phyloP scores from a whole-genome alignment of 176 grass and related monocot genomes.

The Aegilops sharonensis region DNA sequence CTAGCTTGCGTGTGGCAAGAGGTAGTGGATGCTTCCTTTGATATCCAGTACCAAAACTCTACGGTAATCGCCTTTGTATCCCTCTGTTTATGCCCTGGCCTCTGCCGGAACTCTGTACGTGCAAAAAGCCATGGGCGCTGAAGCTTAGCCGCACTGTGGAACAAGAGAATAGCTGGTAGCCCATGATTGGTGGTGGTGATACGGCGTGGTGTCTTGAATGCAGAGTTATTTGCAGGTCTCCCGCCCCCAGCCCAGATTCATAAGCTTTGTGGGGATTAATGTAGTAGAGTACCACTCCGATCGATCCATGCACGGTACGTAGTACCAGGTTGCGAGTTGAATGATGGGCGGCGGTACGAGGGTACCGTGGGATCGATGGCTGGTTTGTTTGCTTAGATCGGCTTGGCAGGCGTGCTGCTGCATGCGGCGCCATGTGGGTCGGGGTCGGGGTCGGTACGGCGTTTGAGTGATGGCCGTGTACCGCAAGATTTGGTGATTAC shows the following conservation, averaged over 20 bases:
- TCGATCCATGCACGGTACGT: not conserved
- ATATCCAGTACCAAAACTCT: not conserved
- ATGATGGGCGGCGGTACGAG: not conserved
- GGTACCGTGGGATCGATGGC: too few relatives aligned
- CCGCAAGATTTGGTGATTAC: not conserved
- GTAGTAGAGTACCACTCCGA: too few relatives aligned
- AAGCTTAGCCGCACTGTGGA: too few relatives aligned
- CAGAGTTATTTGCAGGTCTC: constrained; percentile 29
- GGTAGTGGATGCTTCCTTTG: not conserved
- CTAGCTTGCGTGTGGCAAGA: not conserved
- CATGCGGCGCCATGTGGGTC: not conserved
- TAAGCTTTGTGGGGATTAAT: not conserved
- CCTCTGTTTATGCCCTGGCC: not conserved
- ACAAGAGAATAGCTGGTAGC: too few relatives aligned
- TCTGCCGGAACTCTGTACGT: not conserved
- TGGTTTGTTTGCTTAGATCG: not conserved
- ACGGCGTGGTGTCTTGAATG: constrained; percentile 3
- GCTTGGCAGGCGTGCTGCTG: not conserved
- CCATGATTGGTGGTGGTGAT: not conserved
- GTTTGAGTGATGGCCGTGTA: not conserved
- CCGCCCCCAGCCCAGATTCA: constrained; percentile 11
- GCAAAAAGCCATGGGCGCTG: too few relatives aligned
- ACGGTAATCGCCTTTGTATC: not conserved
- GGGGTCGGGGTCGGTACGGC: too few relatives aligned
- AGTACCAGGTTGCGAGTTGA: not conserved